Percentiles rank a stretch among this genome's conserved stretches.
Conservation (phyloP, 495 filamentous ascomycete genomes). For the Xanthoparmelia taractica region DNA sequence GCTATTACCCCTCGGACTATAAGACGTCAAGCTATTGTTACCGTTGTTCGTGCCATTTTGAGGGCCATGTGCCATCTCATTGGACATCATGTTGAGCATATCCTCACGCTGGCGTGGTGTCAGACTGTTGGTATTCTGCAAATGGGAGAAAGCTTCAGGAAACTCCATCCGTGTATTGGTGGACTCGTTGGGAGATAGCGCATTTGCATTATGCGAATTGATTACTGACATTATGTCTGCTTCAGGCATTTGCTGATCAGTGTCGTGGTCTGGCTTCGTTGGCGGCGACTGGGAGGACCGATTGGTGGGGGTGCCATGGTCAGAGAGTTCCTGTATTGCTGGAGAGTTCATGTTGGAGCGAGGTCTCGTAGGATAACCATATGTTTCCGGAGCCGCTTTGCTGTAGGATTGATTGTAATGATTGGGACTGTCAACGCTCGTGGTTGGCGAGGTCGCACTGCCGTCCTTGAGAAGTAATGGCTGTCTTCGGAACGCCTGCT, state of each 20-base stretch:
- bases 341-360: constrained; percentile 18
- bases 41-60: constrained; percentile 31
- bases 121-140: constrained; percentile 58
- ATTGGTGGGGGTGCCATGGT: constrained; percentile 19
- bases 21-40: constrained; percentile 55
- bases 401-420: neutral
- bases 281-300: constrained; percentile 25
- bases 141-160: constrained; percentile 62
- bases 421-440: constrained; percentile 10
- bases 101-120: constrained; percentile 69
- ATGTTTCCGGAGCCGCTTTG: neutral
- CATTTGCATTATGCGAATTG: constrained; percentile 58
- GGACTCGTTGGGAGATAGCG: constrained; percentile 45
- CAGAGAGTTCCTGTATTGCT: constrained; percentile 33
- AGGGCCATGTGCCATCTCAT: constrained; percentile 30
- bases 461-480: constrained; percentile 42
- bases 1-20: constrained; percentile 53
- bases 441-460: constrained; percentile 15
- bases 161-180: constrained; percentile 52
- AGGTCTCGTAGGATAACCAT: neutral
- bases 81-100: constrained; percentile 73
- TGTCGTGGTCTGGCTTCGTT: constrained; percentile 21
- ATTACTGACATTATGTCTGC: constrained; percentile 84
- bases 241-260: constrained; percentile 38
- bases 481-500: constrained; percentile 42